Percentiles rank a stretch among this genome's conserved stretches.
phyloP scores from a whole-genome alignment of 2,329 filamentous ascomycete species.

The Clonostachys sp. region DNA sequence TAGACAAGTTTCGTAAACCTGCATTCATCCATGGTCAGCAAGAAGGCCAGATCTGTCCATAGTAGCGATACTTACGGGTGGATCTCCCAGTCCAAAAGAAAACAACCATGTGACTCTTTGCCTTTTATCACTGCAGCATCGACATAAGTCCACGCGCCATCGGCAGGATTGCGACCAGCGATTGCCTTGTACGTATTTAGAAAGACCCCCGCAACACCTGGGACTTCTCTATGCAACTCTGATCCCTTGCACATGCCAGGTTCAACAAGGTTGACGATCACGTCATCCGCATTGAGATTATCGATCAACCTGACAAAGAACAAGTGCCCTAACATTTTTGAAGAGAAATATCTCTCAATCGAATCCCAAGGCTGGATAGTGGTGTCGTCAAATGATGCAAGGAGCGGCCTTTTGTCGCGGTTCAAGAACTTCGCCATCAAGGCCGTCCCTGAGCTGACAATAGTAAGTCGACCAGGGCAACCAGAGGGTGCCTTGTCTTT shows the following conservation, averaged over 20 bases:
- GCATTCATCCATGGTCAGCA: neutral
- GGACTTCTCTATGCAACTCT: conserved; percentile 7
- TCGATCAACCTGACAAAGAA: conserved; percentile 31
- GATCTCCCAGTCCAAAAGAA: conserved; percentile 41
- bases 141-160: conserved; percentile 40
- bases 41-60: neutral
- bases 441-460: conserved; percentile 20
- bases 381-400: conserved; percentile 17
- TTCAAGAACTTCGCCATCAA: conserved; percentile 17
- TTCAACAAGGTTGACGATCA: conserved; percentile 28
- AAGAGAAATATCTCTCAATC: conserved; percentile 16
- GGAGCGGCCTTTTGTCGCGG: conserved; percentile 12
- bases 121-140: conserved; percentile 40
- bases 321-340: conserved; percentile 22
- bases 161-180: conserved; percentile 20
- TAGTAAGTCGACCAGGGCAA: conserved; percentile 12
- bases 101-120: conserved; percentile 44
- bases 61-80: conserved; percentile 26
- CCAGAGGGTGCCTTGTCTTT: conserved; percentile 5
- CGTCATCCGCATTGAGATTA: conserved; percentile 21
- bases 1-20: neutral
- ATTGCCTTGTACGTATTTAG: conserved; percentile 5
- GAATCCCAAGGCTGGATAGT: conserved; percentile 13
- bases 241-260: conserved; percentile 21
- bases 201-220: neutral